A percentile compares a stretch with the other conserved stretches of the same genome.
phyloP scores from a whole-genome alignment of 768 basidiomycete species.

The Suillus variegatus region DNA sequence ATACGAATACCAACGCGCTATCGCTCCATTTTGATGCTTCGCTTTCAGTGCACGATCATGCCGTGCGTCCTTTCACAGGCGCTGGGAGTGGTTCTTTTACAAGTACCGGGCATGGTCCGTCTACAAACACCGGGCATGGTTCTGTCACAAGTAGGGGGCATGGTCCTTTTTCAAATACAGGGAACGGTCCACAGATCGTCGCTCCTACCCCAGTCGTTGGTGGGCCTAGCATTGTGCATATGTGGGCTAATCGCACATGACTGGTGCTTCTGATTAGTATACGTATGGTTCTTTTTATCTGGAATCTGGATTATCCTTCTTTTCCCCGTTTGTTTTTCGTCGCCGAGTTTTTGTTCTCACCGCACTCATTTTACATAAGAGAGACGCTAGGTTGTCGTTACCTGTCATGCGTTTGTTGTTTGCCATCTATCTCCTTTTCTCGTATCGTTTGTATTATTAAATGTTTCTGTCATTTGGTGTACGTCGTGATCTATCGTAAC shows the following conservation, averaged over 20 bases:
- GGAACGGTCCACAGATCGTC: slow-evolving; percentile 29
- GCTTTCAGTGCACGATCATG: slow-evolving; percentile 27
- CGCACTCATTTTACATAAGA: not conserved
- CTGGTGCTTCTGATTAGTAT: slow-evolving; percentile 12
- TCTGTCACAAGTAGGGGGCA: slow-evolving; percentile 13
- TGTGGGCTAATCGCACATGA: slow-evolving; percentile 36
- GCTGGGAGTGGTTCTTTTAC: slow-evolving; percentile 15
- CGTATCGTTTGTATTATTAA: slow-evolving; percentile 25
- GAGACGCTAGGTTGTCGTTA: too few relatives aligned
- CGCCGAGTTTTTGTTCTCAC: not conserved
- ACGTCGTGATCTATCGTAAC: slow-evolving; percentile 5
- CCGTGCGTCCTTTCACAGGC: slow-evolving; percentile 17
- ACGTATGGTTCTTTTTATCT: slow-evolving; percentile 5
- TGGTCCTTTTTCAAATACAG: slow-evolving; percentile 17
- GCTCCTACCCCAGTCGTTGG: slow-evolving; percentile 36
- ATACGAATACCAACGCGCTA: slow-evolving; percentile 30
- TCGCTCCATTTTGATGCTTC: slow-evolving; percentile 39
- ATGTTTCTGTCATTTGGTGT: slow-evolving; percentile 17
- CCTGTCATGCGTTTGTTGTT: slow-evolving; percentile 12
- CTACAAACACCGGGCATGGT: slow-evolving; percentile 15
- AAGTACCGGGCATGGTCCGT: slow-evolving; percentile 14
- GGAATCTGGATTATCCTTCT: slow-evolving; percentile 5
- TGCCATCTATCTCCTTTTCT: slow-evolving; percentile 9
- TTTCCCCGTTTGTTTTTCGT: slow-evolving; percentile 1
- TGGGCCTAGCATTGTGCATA: slow-evolving; percentile 34